phyloP scores from a whole-genome alignment of 1,284 basidiomycete genomes.

The Puccinia brachypodii region DNA sequence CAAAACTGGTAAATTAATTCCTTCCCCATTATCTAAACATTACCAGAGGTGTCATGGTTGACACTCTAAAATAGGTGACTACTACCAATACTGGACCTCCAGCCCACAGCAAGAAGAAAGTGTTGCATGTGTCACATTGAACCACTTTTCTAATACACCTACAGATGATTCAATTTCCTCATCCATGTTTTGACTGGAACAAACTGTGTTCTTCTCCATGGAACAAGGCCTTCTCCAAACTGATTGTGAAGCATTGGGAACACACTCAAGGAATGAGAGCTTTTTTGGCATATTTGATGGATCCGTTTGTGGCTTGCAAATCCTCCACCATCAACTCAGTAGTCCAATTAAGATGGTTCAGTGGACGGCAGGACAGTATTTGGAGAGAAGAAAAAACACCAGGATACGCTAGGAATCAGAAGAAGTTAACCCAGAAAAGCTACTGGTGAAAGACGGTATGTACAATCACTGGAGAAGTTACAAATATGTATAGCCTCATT shows the following conservation, averaged over 20 bases:
- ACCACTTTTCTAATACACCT: background rate
- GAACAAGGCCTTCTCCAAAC: background rate
- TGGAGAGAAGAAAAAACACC: background rate
- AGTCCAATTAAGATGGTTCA: background rate
- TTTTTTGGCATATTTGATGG: background rate
- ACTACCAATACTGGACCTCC: background rate
- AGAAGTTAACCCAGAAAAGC: background rate
- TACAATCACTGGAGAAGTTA: background rate
- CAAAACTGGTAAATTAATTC: background rate
- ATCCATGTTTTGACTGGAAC: background rate
- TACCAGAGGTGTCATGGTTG: too few relatives aligned
- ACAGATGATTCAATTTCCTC: background rate
- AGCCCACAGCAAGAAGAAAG: background rate
- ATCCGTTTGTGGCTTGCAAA: background rate
- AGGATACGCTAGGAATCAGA: background rate
- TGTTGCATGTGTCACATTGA: background rate
- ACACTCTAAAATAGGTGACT: background rate
- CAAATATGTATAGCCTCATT: background rate
- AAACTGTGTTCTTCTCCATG: background rate
- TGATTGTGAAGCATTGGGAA: background rate
- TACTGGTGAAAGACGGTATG: background rate
- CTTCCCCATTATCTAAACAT: too few relatives aligned
- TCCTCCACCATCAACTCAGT: background rate
- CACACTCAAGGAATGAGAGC: background rate
- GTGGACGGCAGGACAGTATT: background rate